Evolutionary conservation across 345 rosid species (phyloP), one percentile per base, ranked within the genome.

Genomic region (Theobroma cacao): DNA sequence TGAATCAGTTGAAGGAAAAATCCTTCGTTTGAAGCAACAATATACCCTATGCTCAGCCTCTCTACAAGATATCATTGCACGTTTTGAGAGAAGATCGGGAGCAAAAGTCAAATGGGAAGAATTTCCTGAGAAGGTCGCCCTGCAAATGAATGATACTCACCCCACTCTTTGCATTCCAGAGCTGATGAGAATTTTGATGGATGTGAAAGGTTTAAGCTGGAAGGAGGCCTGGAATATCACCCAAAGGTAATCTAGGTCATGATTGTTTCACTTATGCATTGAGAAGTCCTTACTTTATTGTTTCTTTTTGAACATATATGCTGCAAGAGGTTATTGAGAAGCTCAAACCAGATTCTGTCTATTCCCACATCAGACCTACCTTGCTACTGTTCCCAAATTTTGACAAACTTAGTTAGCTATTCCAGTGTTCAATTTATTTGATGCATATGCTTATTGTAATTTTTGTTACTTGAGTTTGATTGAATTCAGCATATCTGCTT

Each of bases 71-170:
- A 91, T 92, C 36, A 74, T 92, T 78, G 84, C 87, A 55, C 84
- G 89, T 61, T 91, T 91, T 82, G 97, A 92, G 89, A 91, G 84
- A 81, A 89, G 94, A 83, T 85, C 89, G 15, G 92, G 94, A 70
- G 85, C 80, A 63, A 82, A 68, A n/a, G 43, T 87, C 30, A 88
- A 83, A 26, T 92, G 97, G 94, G 93, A 86, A 78, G 88, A 89
- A 70, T 88, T 92, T 71, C 94, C 94, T 4, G 94, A 88, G 78
- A 92, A 92, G 75, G 97, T 91, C 74, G 94, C 97, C 28, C 89
- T 91, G 69, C 97, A 91, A 84, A 89, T 92, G 97, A 92, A 90
- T 84, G 94, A 92, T 59, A 90, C 94, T 81, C 94, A 92, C 84
- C 96, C 96, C 45, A 91, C 93, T 18, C 86, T 91, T 45, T 91